Conservation (phyloP, 495 filamentous ascomycete genomes). For the Sporormia fimetaria region DNA sequence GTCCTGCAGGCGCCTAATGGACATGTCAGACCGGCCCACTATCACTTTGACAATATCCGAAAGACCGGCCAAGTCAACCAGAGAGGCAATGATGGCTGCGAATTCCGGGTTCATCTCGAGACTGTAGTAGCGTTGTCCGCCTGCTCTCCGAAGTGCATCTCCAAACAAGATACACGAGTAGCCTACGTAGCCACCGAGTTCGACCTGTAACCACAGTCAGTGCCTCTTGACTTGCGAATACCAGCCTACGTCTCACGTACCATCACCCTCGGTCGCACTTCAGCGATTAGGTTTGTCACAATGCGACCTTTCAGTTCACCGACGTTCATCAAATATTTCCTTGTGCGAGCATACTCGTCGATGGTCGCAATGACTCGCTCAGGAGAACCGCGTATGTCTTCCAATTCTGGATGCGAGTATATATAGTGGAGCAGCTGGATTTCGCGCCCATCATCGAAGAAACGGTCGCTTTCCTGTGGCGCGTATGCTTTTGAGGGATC, state of each 20-base stretch:
- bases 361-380: conserved; percentile 53
- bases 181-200: conserved; percentile 72
- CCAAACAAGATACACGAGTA: conserved; percentile 68
- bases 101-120: conserved; percentile 59
- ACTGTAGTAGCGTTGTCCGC: conserved; percentile 52
- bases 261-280: conserved; percentile 54
- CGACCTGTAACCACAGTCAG: conserved; percentile 37
- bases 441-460: conserved; percentile 63
- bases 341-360: conserved; percentile 54
- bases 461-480: conserved; percentile 26
- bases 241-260: conserved; percentile 21
- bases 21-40: conserved; percentile 51
- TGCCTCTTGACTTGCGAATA: background rate
- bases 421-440: conserved; percentile 60
- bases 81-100: conserved; percentile 47
- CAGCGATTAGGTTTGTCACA: conserved; percentile 50
- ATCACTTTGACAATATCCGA: conserved; percentile 53
- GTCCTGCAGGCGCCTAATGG: conserved; percentile 43
- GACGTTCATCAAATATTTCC: conserved; percentile 69
- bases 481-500: conserved; percentile 35
- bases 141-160: conserved; percentile 45
- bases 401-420: conserved; percentile 45
- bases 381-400: conserved; percentile 53
- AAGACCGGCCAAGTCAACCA: conserved; percentile 59
- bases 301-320: conserved; percentile 61